A percentile compares a stretch with the other conserved stretches of the same genome.
Conservation (phyloP, 176 grass and related monocot genomes). For the Echinochloa phyllopogon region DNA sequence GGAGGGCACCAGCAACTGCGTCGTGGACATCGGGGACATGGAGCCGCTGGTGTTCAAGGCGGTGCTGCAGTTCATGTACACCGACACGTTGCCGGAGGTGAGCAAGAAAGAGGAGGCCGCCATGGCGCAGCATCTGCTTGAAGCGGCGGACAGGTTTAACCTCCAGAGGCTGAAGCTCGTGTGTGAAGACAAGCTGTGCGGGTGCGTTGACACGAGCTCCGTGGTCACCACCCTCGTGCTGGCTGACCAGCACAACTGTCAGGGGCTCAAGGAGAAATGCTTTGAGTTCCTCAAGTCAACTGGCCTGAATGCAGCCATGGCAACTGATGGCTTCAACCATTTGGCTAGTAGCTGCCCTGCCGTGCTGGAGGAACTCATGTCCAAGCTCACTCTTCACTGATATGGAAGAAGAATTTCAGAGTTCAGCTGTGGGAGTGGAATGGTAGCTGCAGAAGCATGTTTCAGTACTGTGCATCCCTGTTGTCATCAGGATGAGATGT, state of each 20-base stretch:
- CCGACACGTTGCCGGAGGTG: neutral
- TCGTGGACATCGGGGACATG: neutral
- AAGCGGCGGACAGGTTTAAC: neutral
- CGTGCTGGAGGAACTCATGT: neutral
- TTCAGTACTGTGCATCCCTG: neutral
- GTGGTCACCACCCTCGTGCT: conserved; percentile 9
- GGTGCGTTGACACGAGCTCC: neutral
- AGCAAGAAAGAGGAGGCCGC: neutral
- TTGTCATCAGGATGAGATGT: neutral
- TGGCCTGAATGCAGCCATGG: neutral
- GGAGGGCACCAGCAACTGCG: neutral
- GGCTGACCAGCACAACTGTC: neutral
- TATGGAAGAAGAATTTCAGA: neutral
- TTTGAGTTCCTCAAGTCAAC: neutral
- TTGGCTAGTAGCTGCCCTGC: neutral
- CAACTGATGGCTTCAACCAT: neutral
- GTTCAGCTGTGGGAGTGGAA: too few species aligned
- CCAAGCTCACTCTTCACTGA: neutral
- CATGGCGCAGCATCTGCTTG: conserved; percentile 12
- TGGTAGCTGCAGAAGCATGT: neutral
- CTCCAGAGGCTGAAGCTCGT: conserved; percentile 5
- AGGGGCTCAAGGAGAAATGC: conserved; percentile 23
- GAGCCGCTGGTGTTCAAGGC: neutral
- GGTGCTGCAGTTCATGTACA: neutral
- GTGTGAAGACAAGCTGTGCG: conserved; percentile 3